Base-by-base conservation (phyloP, 106 monocot species). In the Dendrobium catenatum region DNA sequence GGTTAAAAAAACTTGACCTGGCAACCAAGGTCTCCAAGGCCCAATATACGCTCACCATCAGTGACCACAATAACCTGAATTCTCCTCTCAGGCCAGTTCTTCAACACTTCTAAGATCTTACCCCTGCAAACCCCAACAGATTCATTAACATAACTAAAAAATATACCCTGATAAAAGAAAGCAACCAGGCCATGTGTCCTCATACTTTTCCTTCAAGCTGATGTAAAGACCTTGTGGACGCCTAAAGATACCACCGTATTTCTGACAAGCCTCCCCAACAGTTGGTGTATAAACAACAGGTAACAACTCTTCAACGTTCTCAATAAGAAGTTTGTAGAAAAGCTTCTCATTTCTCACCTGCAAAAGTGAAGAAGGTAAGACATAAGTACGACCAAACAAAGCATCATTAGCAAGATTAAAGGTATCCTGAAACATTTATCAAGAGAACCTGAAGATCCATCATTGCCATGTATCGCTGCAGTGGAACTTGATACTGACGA, bases 331-430 rank as follows among this genome's bases (percentile, higher is more conserved):
- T n/a, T 83, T 83, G 73, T 83, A 83, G 44, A 83, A 83, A 56
- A 83, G 79, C 56, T 73, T 83, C 83, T 83, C 83, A 83, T 83
- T 83, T 79, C 83, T 79, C 79, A 79, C 83, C 83, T 76, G 26
- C 22, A 49, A 76, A 49, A 48, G 41, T 20, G 26, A 37, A 37
- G 70, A n/a, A n/a, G n/a, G 70, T 10, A 70, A 74, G 6, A 20
- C 74, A 19, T 20, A 42, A 70, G 18, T 74, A 44, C 20, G 40
- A 42, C 2, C 70, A 70, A 27, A 70, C 37, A 29, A 37, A 70
- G 13, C 16, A 33, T 33, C 10, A 70, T 33, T 70, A 15, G 37
- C 31, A 37, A 70, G 10, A 37, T 7, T 29, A 73, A 40, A 72
- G 72, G 18, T 13, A 41, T 40, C 41, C 19, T 42, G 6, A 74